A percentile compares a stretch with the other conserved stretches of the same genome.
Conservation (phyloP, 257 asterid genomes). For the Nicotiana benthamiana region DNA sequence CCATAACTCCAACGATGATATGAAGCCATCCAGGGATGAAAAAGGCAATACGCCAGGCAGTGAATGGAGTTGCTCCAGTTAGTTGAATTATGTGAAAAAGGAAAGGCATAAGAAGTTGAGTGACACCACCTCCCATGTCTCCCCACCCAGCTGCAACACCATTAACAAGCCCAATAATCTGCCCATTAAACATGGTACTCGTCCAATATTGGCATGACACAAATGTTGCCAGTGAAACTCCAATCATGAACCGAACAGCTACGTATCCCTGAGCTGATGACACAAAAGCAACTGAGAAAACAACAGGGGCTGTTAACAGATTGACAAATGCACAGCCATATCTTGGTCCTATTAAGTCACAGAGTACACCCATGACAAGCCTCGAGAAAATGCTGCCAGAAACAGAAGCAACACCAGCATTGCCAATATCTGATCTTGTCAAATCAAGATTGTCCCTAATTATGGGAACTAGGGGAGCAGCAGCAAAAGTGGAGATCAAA, state of each 20-base stretch:
- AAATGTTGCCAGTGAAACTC: slow-evolving; percentile 7
- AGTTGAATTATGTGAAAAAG: slow-evolving; percentile 7
- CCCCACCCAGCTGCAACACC: slow-evolving; percentile 21
- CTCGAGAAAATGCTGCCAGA: slow-evolving; percentile 14
- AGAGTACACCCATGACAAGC: slow-evolving; percentile 3
- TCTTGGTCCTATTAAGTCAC: slow-evolving; percentile 9
- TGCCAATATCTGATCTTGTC: slow-evolving; percentile 11
- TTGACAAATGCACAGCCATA: slow-evolving; percentile 9
- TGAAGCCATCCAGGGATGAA: slow-evolving; percentile 15
- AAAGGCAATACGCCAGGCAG: slow-evolving; percentile 18
- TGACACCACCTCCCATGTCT: slow-evolving; percentile 18
- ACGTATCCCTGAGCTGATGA: slow-evolving; percentile 9
- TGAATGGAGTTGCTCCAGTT: slow-evolving; percentile 14
- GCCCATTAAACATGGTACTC: slow-evolving; percentile 1
- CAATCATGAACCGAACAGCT: slow-evolving; percentile 11
- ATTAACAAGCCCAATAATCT: slow-evolving; percentile 12
- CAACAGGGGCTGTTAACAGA: slow-evolving; percentile 4
- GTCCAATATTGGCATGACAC: slow-evolving; percentile 12
- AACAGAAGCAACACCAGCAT: slow-evolving; percentile 11
- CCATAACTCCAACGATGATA: slow-evolving; percentile 11
- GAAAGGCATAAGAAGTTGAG: slow-evolving; percentile 18
- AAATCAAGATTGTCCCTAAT: slow-evolving; percentile 5
- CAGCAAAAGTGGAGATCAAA: slow-evolving; percentile 11
- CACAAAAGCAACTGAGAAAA: slow-evolving; percentile 8
- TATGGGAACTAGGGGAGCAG: slow-evolving; percentile 4